Evolutionary conservation across 129 eudicot genomes (phyloP), one percentile per base, ranked within the genome.

Genomic region (Saussurea involucrata): DNA sequence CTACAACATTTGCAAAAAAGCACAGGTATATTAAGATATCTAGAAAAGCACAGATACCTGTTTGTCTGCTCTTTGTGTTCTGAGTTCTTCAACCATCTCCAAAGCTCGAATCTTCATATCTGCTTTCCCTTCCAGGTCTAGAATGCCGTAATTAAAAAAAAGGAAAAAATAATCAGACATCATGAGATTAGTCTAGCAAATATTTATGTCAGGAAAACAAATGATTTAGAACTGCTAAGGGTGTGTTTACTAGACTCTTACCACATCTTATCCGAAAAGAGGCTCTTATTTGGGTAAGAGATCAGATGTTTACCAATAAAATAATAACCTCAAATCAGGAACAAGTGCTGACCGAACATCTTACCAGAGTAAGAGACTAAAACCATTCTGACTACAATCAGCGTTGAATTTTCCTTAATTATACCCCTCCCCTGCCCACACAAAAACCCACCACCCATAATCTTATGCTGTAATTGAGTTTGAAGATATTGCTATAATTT

Each of bases 61-160:
- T 86, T 82, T 87, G 86, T 94, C 98, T 24, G 98, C 98, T 87
- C 98, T 86, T 82, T 86, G 84, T 76, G 87, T 88, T 83, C 98
- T 81, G 34, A 91, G 89, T 75, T 87, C 94, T 79, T 95, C 98
- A 74, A 95, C 74, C 53, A 79, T 81, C 88, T 95, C 98, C 81
- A 87, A 63, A 71, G 83, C 85, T 83, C 97, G 93, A 78, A 95
- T 91, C 76, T 95, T 95, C 91, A 86, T 77, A 81, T 95, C 98
- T 67, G 90, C 85, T 73, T 87, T 95, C 78, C 98, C 98, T 85
- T 95, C 98, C 31, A 95, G 85, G 66, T 95, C 98, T 94, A 80
- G 21, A 77, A 13, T 15, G 69, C 65, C 55, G 6, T 0, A 64
- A 74, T 24, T 0, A 17, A 31, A 18, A 2, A 40, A 21, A 57